Evolutionary conservation across 768 basidiomycete species (phyloP).

Genomic region (Omphalotus guepiniiformis): DNA sequence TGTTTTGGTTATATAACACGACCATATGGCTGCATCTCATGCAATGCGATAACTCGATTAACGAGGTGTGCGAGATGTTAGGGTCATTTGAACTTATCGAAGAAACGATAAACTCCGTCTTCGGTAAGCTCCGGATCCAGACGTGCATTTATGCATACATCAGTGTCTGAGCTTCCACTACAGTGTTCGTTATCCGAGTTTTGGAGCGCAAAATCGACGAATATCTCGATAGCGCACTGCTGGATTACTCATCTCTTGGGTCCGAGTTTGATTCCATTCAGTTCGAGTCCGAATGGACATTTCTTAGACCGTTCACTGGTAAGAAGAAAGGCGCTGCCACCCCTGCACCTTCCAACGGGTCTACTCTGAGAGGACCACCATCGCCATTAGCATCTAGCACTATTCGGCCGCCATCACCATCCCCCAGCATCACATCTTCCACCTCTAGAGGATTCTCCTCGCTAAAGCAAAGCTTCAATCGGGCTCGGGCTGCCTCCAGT

Average conservation of each 20-base stretch:
- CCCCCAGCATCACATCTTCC: conserved; percentile 46
- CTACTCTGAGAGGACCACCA: conserved; percentile 13
- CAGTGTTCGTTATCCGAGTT: conserved; percentile 93
- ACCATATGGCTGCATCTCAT: conserved; percentile 90
- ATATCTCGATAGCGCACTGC: conserved; percentile 73
- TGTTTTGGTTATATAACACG: conserved; percentile 95
- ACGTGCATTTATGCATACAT: background rate
- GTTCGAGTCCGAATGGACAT: conserved; percentile 97
- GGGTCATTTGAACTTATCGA: conserved; percentile 84
- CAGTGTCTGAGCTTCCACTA: background rate
- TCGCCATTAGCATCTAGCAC: conserved; percentile 28
- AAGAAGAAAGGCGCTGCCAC: conserved; percentile 49
- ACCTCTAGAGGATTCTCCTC: conserved; percentile 60
- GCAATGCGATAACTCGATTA: conserved; percentile 77
- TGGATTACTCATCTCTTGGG: conserved; percentile 79
- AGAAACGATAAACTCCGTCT: conserved; percentile 92
- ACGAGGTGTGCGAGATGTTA: conserved; percentile 75
- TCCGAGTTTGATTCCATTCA: conserved; percentile 77
- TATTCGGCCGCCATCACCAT: conserved; percentile 38
- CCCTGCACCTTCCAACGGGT: conserved; percentile 10
- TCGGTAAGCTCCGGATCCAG: conserved; percentile 67
- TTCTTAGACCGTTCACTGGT: conserved; percentile 65
- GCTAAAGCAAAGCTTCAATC: conserved; percentile 60
- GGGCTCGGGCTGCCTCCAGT: conserved; percentile 42
- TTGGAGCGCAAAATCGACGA: conserved; percentile 87